Evolutionary conservation across 805 yeast species (phyloP).

Genomic region (Gaillardinia entomophila): DNA sequence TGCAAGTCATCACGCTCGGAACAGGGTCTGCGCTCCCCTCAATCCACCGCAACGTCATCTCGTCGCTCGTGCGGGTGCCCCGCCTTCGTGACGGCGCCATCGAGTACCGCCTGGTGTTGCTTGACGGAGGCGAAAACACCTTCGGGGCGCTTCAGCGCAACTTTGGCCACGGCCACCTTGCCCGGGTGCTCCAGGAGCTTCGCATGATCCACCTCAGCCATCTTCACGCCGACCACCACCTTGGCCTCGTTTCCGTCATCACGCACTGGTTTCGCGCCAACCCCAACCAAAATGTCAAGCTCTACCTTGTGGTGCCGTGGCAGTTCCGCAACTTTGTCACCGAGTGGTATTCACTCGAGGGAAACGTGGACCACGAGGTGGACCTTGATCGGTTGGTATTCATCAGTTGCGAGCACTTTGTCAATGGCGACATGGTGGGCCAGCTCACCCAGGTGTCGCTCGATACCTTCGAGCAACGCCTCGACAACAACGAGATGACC

Average conservation of each 20-base stretch:
- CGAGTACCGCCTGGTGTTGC: slow-evolving; percentile 42
- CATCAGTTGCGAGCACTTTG: slow-evolving; percentile 57
- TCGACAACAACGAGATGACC: slow-evolving; percentile 15
- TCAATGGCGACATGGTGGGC: slow-evolving; percentile 23
- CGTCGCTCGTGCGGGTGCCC: slow-evolving; percentile 73
- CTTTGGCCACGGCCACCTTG: slow-evolving; percentile 39
- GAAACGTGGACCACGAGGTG: slow-evolving; percentile 11
- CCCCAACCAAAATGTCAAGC: slow-evolving; percentile 18
- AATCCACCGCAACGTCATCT: slow-evolving; percentile 75
- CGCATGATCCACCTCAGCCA: slow-evolving; percentile 72
- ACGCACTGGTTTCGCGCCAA: slow-evolving; percentile 57
- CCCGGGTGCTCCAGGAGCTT: slow-evolving; percentile 52
- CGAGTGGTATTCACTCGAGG: slow-evolving; percentile 61
- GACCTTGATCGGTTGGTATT: slow-evolving; percentile 42
- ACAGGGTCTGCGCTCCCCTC: slow-evolving; percentile 94
- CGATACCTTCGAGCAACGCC: slow-evolving; percentile 27
- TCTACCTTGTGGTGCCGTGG: slow-evolving; percentile 72
- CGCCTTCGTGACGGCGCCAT: slow-evolving; percentile 15
- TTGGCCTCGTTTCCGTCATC: slow-evolving; percentile 72
- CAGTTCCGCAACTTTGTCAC: slow-evolving; percentile 58
- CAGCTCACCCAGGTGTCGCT: slow-evolving; percentile 22
- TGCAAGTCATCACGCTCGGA: slow-evolving; percentile 74
- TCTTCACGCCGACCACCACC: slow-evolving; percentile 94
- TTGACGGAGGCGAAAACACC: slow-evolving; percentile 97
- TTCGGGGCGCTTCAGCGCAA: slow-evolving; percentile 64